phyloP scores from a whole-genome alignment of 2,329 filamentous ascomycete genomes.

The Fusarium aywerte region DNA sequence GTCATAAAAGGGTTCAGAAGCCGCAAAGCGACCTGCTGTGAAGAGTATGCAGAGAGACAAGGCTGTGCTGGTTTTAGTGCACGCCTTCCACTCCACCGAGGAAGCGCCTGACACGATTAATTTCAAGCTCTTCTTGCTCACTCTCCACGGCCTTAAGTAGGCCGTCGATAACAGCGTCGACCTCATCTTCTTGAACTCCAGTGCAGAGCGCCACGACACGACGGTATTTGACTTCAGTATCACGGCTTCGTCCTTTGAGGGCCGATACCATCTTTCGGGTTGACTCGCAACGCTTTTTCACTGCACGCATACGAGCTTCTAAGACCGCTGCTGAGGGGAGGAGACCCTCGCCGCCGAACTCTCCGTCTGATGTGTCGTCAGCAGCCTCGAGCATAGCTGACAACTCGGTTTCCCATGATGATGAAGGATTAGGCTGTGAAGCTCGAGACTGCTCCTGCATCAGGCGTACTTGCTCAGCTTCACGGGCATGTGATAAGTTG shows the following conservation, averaged over 20 bases:
- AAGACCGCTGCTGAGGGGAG: constrained; percentile 72
- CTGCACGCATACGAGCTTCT: constrained; percentile 74
- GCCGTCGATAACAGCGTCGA: constrained; percentile 82
- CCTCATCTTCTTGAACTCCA: constrained; percentile 77
- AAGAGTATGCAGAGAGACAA: background rate
- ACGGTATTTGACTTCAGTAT: constrained; percentile 87
- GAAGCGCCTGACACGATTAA: constrained; percentile 81
- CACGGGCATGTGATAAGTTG: constrained; percentile 79
- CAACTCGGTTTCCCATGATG: constrained; percentile 66
- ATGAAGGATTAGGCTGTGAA: constrained; percentile 58
- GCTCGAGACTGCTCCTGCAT: constrained; percentile 56
- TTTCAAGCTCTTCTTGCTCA: constrained; percentile 79
- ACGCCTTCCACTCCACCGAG: constrained; percentile 78
- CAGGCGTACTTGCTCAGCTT: constrained; percentile 71
- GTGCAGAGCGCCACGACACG: constrained; percentile 90
- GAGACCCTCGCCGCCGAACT: constrained; percentile 53
- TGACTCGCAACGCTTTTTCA: constrained; percentile 73
- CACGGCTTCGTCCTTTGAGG: constrained; percentile 81
- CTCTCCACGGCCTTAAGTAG: constrained; percentile 90
- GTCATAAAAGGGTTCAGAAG: constrained; percentile 36
- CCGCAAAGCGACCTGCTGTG: constrained; percentile 1
- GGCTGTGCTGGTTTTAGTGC: constrained; percentile 48
- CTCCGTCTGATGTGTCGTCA: constrained; percentile 52
- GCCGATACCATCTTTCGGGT: constrained; percentile 74
- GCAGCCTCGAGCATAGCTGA: constrained; percentile 59